Evolutionary conservation across 345 rosid species (phyloP).

Genomic region (Anastatica hierochuntica): DNA sequence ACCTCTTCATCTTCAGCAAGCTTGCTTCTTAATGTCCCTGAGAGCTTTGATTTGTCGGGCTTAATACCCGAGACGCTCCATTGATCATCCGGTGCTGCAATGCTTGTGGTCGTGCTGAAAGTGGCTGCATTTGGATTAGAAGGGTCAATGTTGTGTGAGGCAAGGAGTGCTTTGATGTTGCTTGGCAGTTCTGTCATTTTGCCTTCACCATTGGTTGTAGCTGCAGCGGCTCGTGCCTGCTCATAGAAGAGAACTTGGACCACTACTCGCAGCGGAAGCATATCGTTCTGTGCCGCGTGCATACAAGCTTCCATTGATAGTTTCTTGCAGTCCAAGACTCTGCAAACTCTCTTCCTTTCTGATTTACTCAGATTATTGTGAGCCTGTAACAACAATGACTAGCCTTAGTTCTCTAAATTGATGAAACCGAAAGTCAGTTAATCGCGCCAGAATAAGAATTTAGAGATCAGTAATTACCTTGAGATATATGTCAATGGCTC

Average conservation of each 20-base stretch:
- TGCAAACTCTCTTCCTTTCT: conserved; percentile 73
- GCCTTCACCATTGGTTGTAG: conserved; percentile 30
- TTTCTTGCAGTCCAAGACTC: conserved; percentile 85
- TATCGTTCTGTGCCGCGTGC: conserved; percentile 95
- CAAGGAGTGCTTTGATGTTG: conserved; percentile 80
- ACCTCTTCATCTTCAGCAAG: conserved; percentile 65
- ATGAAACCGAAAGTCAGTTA: no score
- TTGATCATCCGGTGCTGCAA: conserved; percentile 54
- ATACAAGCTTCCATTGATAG: conserved; percentile 92
- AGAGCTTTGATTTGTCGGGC: conserved; percentile 55
- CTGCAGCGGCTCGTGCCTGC: conserved; percentile 73
- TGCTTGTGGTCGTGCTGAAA: conserved; percentile 59
- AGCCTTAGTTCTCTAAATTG: no score
- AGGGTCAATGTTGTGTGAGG: conserved; percentile 61
- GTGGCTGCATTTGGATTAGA: conserved; percentile 49
- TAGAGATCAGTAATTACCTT: no score
- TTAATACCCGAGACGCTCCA: conserved; percentile 96
- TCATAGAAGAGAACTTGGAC: conserved; percentile 95
- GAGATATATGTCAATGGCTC: conserved; percentile 92
- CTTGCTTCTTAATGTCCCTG: conserved; percentile 71
- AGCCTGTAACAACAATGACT: conserved; percentile 39
- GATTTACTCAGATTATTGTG: conserved; percentile 75
- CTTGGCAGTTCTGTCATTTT: conserved; percentile 70
- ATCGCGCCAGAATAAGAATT: no score
- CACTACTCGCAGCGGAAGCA: conserved; percentile 82